Evolutionary conservation across 2,329 filamentous ascomycete genomes (phyloP), one percentile per base, ranked within the genome.

Genomic region (Aspergillus clavatus): DNA sequence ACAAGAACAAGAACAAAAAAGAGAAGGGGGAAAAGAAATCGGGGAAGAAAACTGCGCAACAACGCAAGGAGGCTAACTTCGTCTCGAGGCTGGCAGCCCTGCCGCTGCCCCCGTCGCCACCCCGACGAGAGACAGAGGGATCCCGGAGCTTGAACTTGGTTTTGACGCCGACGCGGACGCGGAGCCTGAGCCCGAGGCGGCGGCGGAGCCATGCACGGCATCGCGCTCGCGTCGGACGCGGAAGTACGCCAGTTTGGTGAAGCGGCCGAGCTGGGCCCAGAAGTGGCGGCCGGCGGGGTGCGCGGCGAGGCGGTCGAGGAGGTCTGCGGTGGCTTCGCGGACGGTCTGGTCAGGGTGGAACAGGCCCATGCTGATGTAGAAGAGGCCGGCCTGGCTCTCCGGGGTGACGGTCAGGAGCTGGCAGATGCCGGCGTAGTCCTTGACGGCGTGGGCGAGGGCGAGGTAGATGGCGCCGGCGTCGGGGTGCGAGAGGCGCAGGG

Each of bases 281-380:
- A 93, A 97, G 69, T 97, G 89, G 59, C 89, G 80, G 1, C 93
- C 93, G 7, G 89, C 93, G 61, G 94, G 86, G 68, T 98, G 91
- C 46, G 85, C 83, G 54, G 83, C 80, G 43, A 98, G 83, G 18
- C 89, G 79, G 55, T 91, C 89, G 18, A 98, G 68, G 27, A 98
- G 71, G 49, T 87, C 87, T 1, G 88, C 84, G 2, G 88, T 87
- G 44, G 82, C 82, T 56, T 85, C 71, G 27, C 93, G 79, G 8
- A 96, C 90, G 41, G 89, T 85, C 27, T 78, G 76, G 53, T 90
- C 83, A 44, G 89, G 89, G 71, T 98, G 93, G 65, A 97, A 96
- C 5, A 98, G 74, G 0, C 93, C 93, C 41, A 97, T 78, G 4
- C 86, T 87, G 21, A 98, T 71, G 58, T 96, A 95, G 65, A 97